Conservation (phyloP, 441 rosid species). For the Breynia disticha region DNA sequence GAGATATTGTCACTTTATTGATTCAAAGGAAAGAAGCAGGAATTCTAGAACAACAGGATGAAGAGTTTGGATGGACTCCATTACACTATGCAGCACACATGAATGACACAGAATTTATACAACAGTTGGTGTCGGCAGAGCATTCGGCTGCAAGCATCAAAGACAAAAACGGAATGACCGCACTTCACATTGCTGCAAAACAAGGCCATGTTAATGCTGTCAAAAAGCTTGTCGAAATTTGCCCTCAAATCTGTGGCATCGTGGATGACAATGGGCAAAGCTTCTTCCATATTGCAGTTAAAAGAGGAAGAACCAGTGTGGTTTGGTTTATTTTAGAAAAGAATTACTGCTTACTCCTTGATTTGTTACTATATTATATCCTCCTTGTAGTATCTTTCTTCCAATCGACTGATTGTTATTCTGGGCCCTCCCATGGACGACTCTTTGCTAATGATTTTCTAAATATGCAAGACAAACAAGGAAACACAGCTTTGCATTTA, state of each 20-base stretch:
- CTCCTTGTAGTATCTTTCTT: too few relatives aligned
- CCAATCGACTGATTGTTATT: too few relatives aligned
- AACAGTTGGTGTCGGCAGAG: neutral
- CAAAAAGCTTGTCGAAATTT: constrained; percentile 13
- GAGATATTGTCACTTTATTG: too few relatives aligned
- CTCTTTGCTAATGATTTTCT: constrained; percentile 16
- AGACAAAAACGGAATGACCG: constrained; percentile 21
- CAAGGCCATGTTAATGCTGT: constrained; percentile 19
- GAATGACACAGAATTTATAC: neutral
- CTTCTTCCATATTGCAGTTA: constrained; percentile 30
- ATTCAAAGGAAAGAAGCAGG: too few relatives aligned
- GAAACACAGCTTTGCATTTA: constrained; percentile 38
- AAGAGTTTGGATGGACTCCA: constrained; percentile 26
- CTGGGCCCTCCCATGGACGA: too few relatives aligned
- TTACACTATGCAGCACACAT: constrained; percentile 25
- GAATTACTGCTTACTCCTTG: too few relatives aligned
- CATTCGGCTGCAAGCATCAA: constrained; percentile 12
- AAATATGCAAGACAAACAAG: constrained; percentile 26
- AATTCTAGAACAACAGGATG: neutral
- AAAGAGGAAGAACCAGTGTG: constrained; percentile 18
- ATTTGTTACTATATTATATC: too few relatives aligned
- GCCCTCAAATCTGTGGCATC: constrained; percentile 28
- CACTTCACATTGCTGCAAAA: constrained; percentile 28
- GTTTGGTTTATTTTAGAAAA: constrained; percentile 15
- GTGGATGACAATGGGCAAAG: constrained; percentile 25